Conservation (phyloP, 805 yeast genomes). For the Peterozyma toletana region DNA sequence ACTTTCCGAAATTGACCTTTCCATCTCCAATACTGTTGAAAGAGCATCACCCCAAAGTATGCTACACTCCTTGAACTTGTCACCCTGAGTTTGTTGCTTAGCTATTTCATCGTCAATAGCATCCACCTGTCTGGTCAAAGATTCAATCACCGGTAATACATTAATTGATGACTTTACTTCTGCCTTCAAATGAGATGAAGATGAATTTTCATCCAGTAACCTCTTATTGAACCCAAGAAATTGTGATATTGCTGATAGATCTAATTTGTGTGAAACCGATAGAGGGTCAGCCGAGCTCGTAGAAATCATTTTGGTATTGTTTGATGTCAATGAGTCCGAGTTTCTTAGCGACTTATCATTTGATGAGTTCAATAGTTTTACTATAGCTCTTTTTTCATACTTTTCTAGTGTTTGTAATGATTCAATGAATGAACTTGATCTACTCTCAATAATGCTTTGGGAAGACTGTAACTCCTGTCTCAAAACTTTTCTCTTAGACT, state of each 20-base stretch:
- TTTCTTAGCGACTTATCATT: not conserved
- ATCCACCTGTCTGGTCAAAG: constrained; percentile 16
- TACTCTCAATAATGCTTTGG: constrained; percentile 43
- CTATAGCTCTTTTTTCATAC: constrained; percentile 6
- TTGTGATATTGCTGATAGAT: no score
- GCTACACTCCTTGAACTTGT: constrained; percentile 14
- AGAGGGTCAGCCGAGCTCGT: not conserved
- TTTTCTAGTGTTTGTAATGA: constrained; percentile 17
- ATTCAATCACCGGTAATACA: constrained; percentile 13
- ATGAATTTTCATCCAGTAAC: no score
- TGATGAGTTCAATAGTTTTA: constrained; percentile 1
- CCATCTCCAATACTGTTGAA: constrained; percentile 16
- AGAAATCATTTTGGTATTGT: not conserved
- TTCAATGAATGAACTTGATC: constrained; percentile 35
- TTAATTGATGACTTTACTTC: constrained; percentile 6
- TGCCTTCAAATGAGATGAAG: not conserved
- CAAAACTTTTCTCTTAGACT: constrained; percentile 25
- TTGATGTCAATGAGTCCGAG: not conserved
- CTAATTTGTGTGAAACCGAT: no score
- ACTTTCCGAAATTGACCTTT: constrained; percentile 10
- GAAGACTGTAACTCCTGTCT: constrained; percentile 34
- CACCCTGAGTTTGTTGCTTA: constrained; percentile 12
- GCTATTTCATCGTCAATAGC: constrained; percentile 17
- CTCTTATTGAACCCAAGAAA: no score
- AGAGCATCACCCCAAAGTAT: constrained; percentile 19